Evolutionary conservation across 2,329 filamentous ascomycete genomes (phyloP).

Genomic region (Corynespora cassiicola): DNA sequence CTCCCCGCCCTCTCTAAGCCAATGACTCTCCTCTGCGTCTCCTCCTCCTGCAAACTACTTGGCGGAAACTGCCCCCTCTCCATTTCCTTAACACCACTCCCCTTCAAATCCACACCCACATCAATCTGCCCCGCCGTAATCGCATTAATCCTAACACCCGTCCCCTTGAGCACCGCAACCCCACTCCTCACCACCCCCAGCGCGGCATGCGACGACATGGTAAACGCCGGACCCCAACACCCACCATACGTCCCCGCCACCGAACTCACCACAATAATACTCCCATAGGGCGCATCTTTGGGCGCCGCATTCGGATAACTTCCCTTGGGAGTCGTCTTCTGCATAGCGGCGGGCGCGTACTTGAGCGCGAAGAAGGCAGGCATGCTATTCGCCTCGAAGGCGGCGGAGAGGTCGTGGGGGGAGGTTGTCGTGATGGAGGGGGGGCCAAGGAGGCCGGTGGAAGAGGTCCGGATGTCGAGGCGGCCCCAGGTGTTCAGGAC

Average conservation of each 20-base stretch:
- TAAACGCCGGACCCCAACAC: constrained; percentile 67
- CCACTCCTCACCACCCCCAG: constrained; percentile 66
- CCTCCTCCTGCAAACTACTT: constrained; percentile 57
- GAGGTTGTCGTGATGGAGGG: constrained; percentile 61
- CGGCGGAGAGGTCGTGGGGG: constrained; percentile 61
- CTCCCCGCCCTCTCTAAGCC: constrained; percentile 65
- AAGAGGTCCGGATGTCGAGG: constrained; percentile 66
- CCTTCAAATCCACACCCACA: constrained; percentile 54
- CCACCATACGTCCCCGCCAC: constrained; percentile 64
- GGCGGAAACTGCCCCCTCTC: constrained; percentile 64
- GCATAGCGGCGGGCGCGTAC: constrained; percentile 69
- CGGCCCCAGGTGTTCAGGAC: constrained; percentile 65
- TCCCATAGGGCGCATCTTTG: constrained; percentile 66
- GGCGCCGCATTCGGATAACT: constrained; percentile 67
- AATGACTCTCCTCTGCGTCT: constrained; percentile 58
- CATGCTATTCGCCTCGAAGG: constrained; percentile 67
- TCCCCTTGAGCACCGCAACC: constrained; percentile 63
- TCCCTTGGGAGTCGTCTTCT: constrained; percentile 62
- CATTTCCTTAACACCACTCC: constrained; percentile 40
- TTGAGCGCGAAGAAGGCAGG: constrained; percentile 71
- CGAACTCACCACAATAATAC: constrained; percentile 66
- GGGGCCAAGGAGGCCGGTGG: constrained; percentile 64
- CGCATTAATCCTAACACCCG: constrained; percentile 66
- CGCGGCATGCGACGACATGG: constrained; percentile 66
- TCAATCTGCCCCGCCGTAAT: constrained; percentile 56